Evolutionary conservation across 768 basidiomycete species (phyloP).

Genomic region (Lyophyllum atratum): DNA sequence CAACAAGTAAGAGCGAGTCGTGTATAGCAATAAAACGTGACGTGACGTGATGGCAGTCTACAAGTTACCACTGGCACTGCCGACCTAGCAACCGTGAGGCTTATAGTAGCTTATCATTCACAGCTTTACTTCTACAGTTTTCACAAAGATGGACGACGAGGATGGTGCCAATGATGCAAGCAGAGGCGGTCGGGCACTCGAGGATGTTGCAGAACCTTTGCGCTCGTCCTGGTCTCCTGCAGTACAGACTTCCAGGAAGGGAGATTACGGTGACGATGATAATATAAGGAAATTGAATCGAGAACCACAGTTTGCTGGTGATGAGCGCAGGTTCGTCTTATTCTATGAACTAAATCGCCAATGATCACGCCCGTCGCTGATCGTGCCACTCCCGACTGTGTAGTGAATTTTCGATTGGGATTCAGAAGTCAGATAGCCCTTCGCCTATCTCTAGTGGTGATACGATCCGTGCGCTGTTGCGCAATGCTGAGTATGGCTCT

Average conservation of each 20-base stretch:
- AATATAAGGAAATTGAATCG: slow-evolving; percentile 51
- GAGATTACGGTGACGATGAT: slow-evolving; percentile 42
- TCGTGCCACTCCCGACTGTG: too few relatives aligned
- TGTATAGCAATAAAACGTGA: too few relatives aligned
- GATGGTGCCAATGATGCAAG: slow-evolving; percentile 26
- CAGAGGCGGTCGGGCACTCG: slow-evolving; percentile 46
- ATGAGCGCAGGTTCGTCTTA: slow-evolving; percentile 79
- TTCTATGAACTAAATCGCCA: not conserved
- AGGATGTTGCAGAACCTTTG: slow-evolving; percentile 51
- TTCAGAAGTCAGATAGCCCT: slow-evolving; percentile 78
- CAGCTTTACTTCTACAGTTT: too few relatives aligned
- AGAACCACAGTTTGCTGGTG: slow-evolving; percentile 90
- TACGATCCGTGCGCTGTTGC: slow-evolving; percentile 71
- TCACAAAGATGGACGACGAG: slow-evolving; percentile 37
- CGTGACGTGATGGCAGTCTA: too few relatives aligned
- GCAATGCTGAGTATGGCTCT: slow-evolving; percentile 77
- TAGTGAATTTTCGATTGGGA: slow-evolving; percentile 87
- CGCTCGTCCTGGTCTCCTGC: slow-evolving; percentile 48
- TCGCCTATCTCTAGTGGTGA: slow-evolving; percentile 51
- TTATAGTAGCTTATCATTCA: too few relatives aligned
- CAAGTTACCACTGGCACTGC: too few relatives aligned
- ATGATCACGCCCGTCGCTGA: not conserved
- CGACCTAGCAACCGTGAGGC: too few relatives aligned
- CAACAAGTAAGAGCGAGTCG: too few relatives aligned
- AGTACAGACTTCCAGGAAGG: slow-evolving; percentile 40